phyloP scores from a whole-genome alignment of 1,284 basidiomycete genomes.

The Melampsora abietis-canadensis region DNA sequence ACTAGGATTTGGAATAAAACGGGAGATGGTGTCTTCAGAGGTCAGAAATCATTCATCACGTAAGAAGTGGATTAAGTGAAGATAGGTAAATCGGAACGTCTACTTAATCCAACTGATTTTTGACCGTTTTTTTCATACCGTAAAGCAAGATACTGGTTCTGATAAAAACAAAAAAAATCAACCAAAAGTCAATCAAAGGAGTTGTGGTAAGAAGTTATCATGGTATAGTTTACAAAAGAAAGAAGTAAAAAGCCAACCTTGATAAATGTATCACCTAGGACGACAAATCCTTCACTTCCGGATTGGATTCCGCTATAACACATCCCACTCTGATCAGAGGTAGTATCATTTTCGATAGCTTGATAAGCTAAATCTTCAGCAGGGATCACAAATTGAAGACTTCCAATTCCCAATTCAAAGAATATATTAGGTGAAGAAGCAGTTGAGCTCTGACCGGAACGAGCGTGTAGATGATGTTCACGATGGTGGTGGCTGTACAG shows the following conservation, averaged over 20 bases:
- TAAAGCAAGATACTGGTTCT: slow-evolving; percentile 40
- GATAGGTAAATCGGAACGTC: slow-evolving; percentile 18
- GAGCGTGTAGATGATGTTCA: neutral
- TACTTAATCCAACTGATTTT: slow-evolving; percentile 19
- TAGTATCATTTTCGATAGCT: slow-evolving; percentile 1
- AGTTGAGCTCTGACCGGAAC: neutral
- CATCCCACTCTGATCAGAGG: slow-evolving; percentile 5
- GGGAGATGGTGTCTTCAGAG: too few species aligned
- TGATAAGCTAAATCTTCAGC: slow-evolving; percentile 34
- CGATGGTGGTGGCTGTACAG: neutral
- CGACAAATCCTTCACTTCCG: slow-evolving; percentile 28
- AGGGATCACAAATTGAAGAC: slow-evolving; percentile 27
- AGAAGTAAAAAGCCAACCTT: slow-evolving; percentile 12
- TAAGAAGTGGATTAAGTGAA: neutral
- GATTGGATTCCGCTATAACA: slow-evolving; percentile 39
- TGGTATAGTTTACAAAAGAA: neutral
- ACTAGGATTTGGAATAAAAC: too few species aligned
- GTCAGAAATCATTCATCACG: too few species aligned
- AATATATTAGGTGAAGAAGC: neutral
- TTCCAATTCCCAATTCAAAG: slow-evolving; percentile 26
- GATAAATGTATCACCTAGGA: slow-evolving; percentile 39
- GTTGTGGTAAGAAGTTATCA: neutral
- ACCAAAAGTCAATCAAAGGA: neutral
- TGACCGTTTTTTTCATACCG: neutral
- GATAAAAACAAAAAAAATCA: neutral